Evolutionary conservation across 805 yeast genomes (phyloP).

Genomic region (Wickerhamiella alocasiicola): DNA sequence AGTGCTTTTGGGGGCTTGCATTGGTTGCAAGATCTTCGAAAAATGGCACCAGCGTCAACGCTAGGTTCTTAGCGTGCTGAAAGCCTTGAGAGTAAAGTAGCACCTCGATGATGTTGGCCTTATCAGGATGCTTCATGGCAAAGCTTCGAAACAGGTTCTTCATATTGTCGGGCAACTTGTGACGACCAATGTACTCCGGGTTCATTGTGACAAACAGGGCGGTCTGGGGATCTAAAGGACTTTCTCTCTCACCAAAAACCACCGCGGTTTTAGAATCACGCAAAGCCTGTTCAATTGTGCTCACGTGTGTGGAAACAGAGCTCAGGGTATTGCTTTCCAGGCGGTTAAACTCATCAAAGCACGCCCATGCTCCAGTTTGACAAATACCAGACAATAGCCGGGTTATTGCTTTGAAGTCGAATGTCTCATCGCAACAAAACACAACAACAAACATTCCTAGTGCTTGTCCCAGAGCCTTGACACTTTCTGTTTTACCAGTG

Average conservation of each 20-base stretch:
- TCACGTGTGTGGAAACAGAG: conserved; percentile 74
- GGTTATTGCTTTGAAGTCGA: conserved; percentile 68
- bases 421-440: conserved; percentile 83
- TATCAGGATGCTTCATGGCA: conserved; percentile 64
- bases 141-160: conserved; percentile 66
- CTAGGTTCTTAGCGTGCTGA: conserved; percentile 31
- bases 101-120: conserved; percentile 52
- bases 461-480: conserved; percentile 69
- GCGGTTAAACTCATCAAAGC: conserved; percentile 91
- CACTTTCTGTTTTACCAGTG: conserved; percentile 88
- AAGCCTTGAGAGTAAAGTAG: conserved; percentile 68
- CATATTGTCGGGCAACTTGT: conserved; percentile 72
- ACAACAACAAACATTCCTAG: conserved; percentile 75
- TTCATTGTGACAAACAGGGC: conserved; percentile 87
- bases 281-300: conserved; percentile 50
- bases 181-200: conserved; percentile 77
- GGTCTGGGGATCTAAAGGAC: conserved; percentile 20
- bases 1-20: conserved; percentile 52
- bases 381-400: conserved; percentile 68
- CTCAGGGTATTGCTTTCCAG: conserved; percentile 59
- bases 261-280: conserved; percentile 11
- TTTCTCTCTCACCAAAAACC: conserved; percentile 21
- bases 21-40: conserved; percentile 34
- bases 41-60: conserved; percentile 42
- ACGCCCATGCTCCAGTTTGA: conserved; percentile 84